Base-by-base conservation (phyloP, 2,329 filamentous ascomycete species). In the Coniochaeta sp. region DNA sequence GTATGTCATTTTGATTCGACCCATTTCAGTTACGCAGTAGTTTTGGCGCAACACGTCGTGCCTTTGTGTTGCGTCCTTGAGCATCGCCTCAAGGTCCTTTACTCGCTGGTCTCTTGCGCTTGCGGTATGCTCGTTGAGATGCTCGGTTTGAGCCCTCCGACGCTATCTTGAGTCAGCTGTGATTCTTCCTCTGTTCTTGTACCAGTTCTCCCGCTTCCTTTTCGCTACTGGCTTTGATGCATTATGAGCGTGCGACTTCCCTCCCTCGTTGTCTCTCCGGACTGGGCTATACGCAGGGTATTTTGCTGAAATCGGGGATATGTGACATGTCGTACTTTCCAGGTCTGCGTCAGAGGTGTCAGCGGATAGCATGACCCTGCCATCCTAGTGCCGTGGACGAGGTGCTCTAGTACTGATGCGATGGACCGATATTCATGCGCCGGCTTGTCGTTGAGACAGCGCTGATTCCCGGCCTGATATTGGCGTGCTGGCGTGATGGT, bases 51-150 rank as follows among this genome's bases (percentile, higher is more conserved):
- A 73, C 30, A 72, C 71, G 53, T 75, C 76, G 62, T 83, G 79
- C 57, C 76, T 78, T 20, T 77, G 73, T 55, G 76, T 75, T 48
- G 81, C 67, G 16, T 78, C 74, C 46, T 65, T 66, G 28, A 85
- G 74, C 58, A 81, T 74, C 31, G 71, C 62, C 63, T 85, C 82
- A 18, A 86, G 75, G 57, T 85, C 82, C 55, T 78, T 77, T 60
- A 84, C 83, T 55, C 83, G 77, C 63, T 84, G 81, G 60, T 86
- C 80, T n/a, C 60, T 83, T 84, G 50, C 81, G 73, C 62, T 84
- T 79, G 48, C 80, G 72, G 60, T 83, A 83, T 1, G 79, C 80
- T 53, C 80, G 70, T 62, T 83, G 80, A 2, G 80, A 82, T 33
- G 79, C 79, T 51, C 74, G 57, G 83, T 83, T 58, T 83, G 80